Evolutionary conservation across 2,329 filamentous ascomycete species (phyloP).

Genomic region (Metarhizium rileyi): DNA sequence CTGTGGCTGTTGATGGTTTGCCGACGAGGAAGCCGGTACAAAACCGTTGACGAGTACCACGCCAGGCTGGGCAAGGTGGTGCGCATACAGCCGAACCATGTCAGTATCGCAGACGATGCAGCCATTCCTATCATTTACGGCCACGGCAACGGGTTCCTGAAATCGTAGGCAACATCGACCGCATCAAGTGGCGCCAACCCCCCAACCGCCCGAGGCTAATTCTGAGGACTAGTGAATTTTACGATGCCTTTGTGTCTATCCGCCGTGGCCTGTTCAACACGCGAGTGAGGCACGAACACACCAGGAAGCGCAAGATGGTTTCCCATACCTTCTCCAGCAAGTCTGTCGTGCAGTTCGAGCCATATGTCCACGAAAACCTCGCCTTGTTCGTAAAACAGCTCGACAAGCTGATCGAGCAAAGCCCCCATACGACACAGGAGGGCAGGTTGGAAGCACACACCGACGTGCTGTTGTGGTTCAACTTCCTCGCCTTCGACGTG

Average conservation of each 20-base stretch:
- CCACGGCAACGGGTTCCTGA: conserved; percentile 66
- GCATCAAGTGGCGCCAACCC: not conserved
- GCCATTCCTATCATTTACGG: conserved; percentile 72
- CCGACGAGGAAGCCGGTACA: conserved; percentile 56
- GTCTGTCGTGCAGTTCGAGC: conserved; percentile 74
- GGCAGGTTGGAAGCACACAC: conserved; percentile 54
- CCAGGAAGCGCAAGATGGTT: conserved; percentile 80
- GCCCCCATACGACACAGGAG: conserved; percentile 36
- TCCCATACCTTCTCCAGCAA: conserved; percentile 81
- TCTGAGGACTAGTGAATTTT: conserved; percentile 55
- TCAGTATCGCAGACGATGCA: conserved; percentile 71
- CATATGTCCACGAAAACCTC: conserved; percentile 76
- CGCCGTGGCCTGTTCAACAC: conserved; percentile 84
- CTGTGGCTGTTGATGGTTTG: conserved; percentile 66
- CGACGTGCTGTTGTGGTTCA: conserved; percentile 68
- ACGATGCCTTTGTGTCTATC: conserved; percentile 86
- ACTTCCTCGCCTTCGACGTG: conserved; percentile 44
- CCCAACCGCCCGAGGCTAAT: not conserved
- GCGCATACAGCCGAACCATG: conserved; percentile 73
- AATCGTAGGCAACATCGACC: conserved; percentile 43
- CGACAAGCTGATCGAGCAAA: conserved; percentile 47
- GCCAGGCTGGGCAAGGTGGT: conserved; percentile 70
- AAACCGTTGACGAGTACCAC: conserved; percentile 60
- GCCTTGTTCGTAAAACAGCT: conserved; percentile 64
- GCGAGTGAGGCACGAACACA: conserved; percentile 69